Evolutionary conservation across 768 basidiomycete genomes (phyloP).

Genomic region (Suillus alpinus): DNA sequence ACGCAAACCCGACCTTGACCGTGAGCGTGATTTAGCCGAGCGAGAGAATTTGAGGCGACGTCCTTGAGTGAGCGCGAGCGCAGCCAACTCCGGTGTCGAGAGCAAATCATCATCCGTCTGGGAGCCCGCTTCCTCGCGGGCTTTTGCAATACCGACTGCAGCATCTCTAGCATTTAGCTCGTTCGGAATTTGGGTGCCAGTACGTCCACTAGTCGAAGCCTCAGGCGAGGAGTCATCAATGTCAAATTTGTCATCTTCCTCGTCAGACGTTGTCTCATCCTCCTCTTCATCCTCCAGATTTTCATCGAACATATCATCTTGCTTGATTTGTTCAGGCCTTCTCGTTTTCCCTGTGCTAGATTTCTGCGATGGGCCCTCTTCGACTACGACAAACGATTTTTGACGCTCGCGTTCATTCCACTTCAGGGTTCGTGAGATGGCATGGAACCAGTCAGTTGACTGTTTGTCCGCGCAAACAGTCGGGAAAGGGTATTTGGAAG

Average conservation of each 20-base stretch:
- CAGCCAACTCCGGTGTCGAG: conserved; percentile 27
- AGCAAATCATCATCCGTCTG: conserved; percentile 28
- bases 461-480: conserved; percentile 98
- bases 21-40: conserved; percentile 31
- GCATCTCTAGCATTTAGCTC: conserved; percentile 15
- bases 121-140: conserved; percentile 19
- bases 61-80: conserved; percentile 31
- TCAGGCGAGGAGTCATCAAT: conserved; percentile 87
- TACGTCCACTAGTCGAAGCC: conserved; percentile 23
- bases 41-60: conserved; percentile 27
- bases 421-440: conserved; percentile 93
- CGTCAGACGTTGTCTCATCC: conserved; percentile 49
- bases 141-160: conserved; percentile 27
- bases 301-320: conserved; percentile 30
- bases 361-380: conserved; percentile 67
- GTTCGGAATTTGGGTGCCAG: conserved; percentile 7
- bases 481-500: conserved; percentile 96
- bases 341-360: conserved; percentile 21
- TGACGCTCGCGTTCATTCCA: conserved; percentile 99
- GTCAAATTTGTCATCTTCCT: conserved; percentile 81
- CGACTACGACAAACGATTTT: conserved; percentile 97
- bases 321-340: conserved; percentile 8
- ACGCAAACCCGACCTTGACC: conserved; percentile 34
- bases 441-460: conserved; percentile 98
- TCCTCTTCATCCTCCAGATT: conserved; percentile 45